Evolutionary conservation across 768 basidiomycete species (phyloP), one percentile per base, ranked within the genome.

Genomic region (Guyanaporus albipodus): DNA sequence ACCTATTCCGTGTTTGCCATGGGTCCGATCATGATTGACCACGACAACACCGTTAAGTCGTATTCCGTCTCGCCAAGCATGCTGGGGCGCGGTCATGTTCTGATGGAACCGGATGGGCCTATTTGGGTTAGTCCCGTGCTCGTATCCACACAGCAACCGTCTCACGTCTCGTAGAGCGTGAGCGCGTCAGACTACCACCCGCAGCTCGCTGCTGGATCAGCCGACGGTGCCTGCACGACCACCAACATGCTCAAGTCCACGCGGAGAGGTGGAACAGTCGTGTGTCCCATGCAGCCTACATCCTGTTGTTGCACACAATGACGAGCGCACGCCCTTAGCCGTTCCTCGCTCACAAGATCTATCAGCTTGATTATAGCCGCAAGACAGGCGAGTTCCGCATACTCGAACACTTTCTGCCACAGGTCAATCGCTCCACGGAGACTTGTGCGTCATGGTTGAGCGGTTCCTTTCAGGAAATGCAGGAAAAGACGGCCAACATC

Each of bases 341-440:
- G 0, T 85, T 87, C 58, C 80, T 91, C 52, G 73, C 82, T 14
- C 84, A 89, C 62, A 83, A 80, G 63, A 74, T 95, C 15, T 96
- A 81, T 57, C 87, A 89, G 59, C 74, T 98, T 42, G 95, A 98
- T 66, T 91, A 89, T 57, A 91, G 82, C 55, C 81, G 85, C 32
- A 78, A 74, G 7, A 79, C 78, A 0, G 79, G 80, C 18, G 80
- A 89, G 49, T 92, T 79, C 61, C 75, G 94, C 19, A 91, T 97
- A 83, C 67, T 93, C n/a, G 95, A 98, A 48, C 78, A 80, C 19
- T 83, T 95, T 55, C 64, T 86, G 7, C 90, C 93, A 2, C 79
- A 83, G 67, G 92, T 83, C 40, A 32, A 3, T 8, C 15, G 31
- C 52, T 52, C 32, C 22, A 15, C 6, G 10, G 4, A 1, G 1